Conservation (phyloP, 192 early-diverging fungal species). For the Coemansia sp. region DNA sequence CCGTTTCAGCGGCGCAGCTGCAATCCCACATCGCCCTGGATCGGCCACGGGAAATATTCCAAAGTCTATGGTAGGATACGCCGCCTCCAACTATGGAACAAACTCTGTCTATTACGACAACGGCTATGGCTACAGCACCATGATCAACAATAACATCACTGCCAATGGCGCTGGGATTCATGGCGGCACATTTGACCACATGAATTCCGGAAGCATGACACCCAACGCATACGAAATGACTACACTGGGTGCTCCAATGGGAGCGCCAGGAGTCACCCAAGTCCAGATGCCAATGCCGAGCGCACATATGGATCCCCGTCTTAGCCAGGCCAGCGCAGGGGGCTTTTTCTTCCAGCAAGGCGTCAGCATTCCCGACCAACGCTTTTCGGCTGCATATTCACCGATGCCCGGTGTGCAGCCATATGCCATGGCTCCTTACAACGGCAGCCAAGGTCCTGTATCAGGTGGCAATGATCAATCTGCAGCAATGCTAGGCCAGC, state of each 20-base stretch:
- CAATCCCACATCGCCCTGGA: constrained; percentile 43
- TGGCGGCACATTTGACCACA: constrained; percentile 29
- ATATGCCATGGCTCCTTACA: background rate
- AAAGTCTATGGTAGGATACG: constrained; percentile 52
- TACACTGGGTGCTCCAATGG: constrained; percentile 22
- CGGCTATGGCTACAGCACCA: constrained; percentile 54
- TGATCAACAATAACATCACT: constrained; percentile 36
- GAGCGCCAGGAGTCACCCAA: constrained; percentile 8
- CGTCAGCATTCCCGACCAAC: constrained; percentile 12
- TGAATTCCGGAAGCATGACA: constrained; percentile 25
- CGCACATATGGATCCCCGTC: constrained; percentile 32
- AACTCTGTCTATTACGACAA: constrained; percentile 55
- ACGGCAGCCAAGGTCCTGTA: background rate
- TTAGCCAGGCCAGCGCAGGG: constrained; percentile 31
- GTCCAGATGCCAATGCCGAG: constrained; percentile 21
- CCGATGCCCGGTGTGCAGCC: background rate
- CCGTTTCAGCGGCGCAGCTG: constrained; percentile 43
- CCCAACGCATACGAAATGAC: constrained; percentile 50
- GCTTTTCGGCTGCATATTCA: constrained; percentile 4
- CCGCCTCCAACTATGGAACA: constrained; percentile 37
- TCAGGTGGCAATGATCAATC: constrained; percentile 1
- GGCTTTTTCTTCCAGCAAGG: constrained; percentile 27
- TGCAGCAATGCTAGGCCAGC: constrained; percentile 1
- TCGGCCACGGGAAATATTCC: constrained; percentile 55
- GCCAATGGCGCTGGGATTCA: constrained; percentile 11